These are phyloP conservation scores for Cinnamomum micranthum DNA, from an alignment of 164 flowering plant species.

Conservation along the genomic window DNA sequence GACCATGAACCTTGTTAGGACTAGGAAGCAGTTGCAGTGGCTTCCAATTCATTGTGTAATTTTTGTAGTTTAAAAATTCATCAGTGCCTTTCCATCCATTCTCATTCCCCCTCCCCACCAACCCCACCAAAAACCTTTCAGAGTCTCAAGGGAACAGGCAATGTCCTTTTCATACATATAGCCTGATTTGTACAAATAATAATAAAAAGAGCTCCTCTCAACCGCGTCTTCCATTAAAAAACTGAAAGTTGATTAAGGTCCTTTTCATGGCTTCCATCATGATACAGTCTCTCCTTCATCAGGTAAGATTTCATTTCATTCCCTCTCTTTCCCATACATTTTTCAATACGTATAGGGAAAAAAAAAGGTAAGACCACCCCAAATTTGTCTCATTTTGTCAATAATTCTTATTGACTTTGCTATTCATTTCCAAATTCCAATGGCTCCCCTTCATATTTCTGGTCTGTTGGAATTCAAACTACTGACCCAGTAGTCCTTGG, in stretches of 20 bases:
- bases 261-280: slow-evolving; percentile 7
- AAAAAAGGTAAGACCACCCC: not conserved
- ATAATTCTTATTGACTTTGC: not conserved
- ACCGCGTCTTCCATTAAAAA: not conserved
- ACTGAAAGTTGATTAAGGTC: slow-evolving; percentile 5
- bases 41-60: not conserved
- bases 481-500: not conserved
- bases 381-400: too few species aligned
- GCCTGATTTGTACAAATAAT: not conserved
- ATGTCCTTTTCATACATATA: too few species aligned
- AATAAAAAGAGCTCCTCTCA: not conserved
- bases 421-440: not conserved
- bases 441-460: not conserved
- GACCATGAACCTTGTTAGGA: not conserved
- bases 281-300: not conserved
- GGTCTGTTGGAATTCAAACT: not conserved
- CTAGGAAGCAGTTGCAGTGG: not conserved
- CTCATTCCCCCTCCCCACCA: not conserved
- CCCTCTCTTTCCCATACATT: not conserved
- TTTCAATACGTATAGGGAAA: not conserved
- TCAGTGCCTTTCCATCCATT: not conserved
- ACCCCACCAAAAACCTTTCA: not conserved
- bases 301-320: not conserved
- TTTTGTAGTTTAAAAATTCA: not conserved
- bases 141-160: not conserved